Evolutionary conservation across 2,329 filamentous ascomycete species (phyloP).

Genomic region (Ploettnerulaceae sp.): DNA sequence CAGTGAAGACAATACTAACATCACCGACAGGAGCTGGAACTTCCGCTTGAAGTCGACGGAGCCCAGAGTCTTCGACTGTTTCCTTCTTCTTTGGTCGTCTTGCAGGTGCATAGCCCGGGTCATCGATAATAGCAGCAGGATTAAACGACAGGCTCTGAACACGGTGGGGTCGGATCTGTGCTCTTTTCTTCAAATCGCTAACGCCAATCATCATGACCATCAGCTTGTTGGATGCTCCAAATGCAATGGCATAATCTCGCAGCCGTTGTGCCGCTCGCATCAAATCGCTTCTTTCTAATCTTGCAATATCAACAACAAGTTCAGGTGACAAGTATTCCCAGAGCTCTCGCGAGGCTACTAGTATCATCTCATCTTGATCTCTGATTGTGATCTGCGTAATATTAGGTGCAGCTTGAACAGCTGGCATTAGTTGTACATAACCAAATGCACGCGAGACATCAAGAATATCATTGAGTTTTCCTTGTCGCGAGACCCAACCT

Average conservation of each 20-base stretch:
- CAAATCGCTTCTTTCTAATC: slow-evolving; percentile 79
- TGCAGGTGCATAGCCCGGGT: slow-evolving; percentile 58
- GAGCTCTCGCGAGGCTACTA: slow-evolving; percentile 85
- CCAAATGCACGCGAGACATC: slow-evolving; percentile 93
- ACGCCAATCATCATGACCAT: slow-evolving; percentile 99
- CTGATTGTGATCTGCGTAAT: slow-evolving; percentile 72
- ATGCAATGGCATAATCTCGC: slow-evolving; percentile 90
- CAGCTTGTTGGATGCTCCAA: slow-evolving; percentile 88
- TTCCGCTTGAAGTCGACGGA: slow-evolving; percentile 82
- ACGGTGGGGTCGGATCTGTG: slow-evolving; percentile 64
- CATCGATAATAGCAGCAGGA: slow-evolving; percentile 67
- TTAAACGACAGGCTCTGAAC: slow-evolving; percentile 78
- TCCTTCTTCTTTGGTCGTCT: slow-evolving; percentile 61
- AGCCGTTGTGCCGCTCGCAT: slow-evolving; percentile 96
- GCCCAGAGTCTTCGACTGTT: slow-evolving; percentile 70
- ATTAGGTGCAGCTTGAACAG: slow-evolving; percentile 86
- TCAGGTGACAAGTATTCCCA: slow-evolving; percentile 93
- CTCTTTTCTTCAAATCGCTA: slow-evolving; percentile 80
- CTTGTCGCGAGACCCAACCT: slow-evolving; percentile 91
- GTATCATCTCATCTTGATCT: slow-evolving; percentile 88
- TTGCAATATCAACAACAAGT: slow-evolving; percentile 84
- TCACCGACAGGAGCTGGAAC: slow-evolving; percentile 88
- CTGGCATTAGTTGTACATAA: slow-evolving; percentile 86
- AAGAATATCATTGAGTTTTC: slow-evolving; percentile 85
- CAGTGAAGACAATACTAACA: slow-evolving; percentile 91